A percentile compares a stretch with the other conserved stretches of the same genome.
These are phyloP conservation scores for Stromatinia cepivora DNA, from an alignment of 2,329 filamentous ascomycete species.

Conservation along the genomic window DNA sequence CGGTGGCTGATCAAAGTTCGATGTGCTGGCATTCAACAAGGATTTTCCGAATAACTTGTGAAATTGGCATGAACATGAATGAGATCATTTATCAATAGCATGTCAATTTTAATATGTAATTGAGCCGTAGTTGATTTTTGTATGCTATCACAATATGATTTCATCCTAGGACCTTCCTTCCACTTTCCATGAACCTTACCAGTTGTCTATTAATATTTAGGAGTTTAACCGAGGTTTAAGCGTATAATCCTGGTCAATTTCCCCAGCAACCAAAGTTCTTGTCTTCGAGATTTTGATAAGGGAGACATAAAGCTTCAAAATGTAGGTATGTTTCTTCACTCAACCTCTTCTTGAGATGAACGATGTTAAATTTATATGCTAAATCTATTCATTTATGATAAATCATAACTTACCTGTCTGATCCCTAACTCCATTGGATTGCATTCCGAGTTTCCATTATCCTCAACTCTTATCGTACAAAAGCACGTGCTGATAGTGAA, in stretches of 20 bases:
- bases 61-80: conserved; percentile 18
- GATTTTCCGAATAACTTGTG: conserved; percentile 18
- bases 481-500: conserved; percentile 16
- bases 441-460: not conserved
- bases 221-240: conserved; percentile 20
- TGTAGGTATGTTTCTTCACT: not conserved
- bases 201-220: conserved; percentile 9
- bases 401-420: not conserved
- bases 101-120: conserved; percentile 15
- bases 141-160: conserved; percentile 19
- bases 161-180: conserved; percentile 24
- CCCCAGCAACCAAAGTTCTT: conserved; percentile 15
- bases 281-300: not conserved
- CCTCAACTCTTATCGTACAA: not conserved
- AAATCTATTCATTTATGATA: not conserved
- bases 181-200: conserved; percentile 6
- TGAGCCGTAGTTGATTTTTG: conserved; percentile 13
- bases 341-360: not conserved
- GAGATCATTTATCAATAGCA: conserved; percentile 13
- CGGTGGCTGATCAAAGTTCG: conserved; percentile 16
- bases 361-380: not conserved
- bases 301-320: not conserved
- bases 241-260: not conserved
- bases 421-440: not conserved
- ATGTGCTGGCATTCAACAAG: conserved; percentile 26